Conservation (phyloP, 2,329 filamentous ascomycete species). For the Tympanopsis confertula region DNA sequence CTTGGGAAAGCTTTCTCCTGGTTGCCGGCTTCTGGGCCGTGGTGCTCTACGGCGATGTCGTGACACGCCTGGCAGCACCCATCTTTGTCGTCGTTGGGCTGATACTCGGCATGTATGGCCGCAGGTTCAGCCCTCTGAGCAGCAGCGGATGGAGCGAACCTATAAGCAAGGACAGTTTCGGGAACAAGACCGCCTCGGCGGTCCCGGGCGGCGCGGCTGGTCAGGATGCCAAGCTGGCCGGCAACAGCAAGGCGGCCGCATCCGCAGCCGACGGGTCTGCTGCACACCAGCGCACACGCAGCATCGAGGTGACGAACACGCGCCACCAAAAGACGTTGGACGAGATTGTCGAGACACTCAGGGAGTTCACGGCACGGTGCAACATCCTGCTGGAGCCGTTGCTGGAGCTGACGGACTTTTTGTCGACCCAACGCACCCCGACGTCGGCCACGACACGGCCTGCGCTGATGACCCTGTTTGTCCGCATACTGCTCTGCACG, state of each 20-base stretch:
- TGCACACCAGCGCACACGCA: constrained; percentile 29
- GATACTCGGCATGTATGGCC: constrained; percentile 84
- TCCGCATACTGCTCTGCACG: constrained; percentile 77
- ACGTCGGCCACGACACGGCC: constrained; percentile 85
- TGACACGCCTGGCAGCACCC: constrained; percentile 74
- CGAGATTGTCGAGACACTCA: constrained; percentile 89
- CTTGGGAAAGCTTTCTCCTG: constrained; percentile 93
- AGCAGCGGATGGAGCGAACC: constrained; percentile 63
- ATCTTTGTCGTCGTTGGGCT: constrained; percentile 68
- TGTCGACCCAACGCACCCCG: constrained; percentile 80
- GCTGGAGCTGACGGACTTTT: constrained; percentile 78
- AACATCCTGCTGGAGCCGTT: constrained; percentile 86
- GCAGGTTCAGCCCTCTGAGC: constrained; percentile 79
- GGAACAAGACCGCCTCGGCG: constrained; percentile 10
- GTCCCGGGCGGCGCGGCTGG: constrained; percentile 1
- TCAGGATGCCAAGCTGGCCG: constrained; percentile 4
- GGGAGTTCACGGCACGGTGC: constrained; percentile 80
- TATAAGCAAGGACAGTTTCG: constrained; percentile 17
- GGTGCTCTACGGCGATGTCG: constrained; percentile 72
- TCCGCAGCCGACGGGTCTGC: constrained; percentile 11
- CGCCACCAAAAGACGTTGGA: constrained; percentile 89
- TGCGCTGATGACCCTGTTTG: constrained; percentile 77
- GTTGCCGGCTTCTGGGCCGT: constrained; percentile 76
- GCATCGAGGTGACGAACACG: constrained; percentile 50
- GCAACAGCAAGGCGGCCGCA: constrained; percentile 10